phyloP scores from a whole-genome alignment of 345 rosid species.

The Kernera saxatilis region DNA sequence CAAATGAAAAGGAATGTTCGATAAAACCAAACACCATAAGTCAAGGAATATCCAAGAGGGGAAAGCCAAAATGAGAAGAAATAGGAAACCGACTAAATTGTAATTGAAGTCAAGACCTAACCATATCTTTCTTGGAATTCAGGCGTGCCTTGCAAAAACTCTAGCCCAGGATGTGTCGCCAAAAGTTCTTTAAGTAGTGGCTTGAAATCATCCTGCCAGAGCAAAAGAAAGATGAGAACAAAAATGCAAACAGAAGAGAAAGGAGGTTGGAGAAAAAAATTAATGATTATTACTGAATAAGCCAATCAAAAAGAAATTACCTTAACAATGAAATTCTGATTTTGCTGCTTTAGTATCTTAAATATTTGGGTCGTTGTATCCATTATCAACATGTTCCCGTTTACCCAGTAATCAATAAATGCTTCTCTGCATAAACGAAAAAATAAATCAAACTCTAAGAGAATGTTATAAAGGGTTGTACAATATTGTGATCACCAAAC shows the following conservation, averaged over 20 bases:
- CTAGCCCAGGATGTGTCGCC: slow-evolving; percentile 95
- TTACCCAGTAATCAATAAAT: slow-evolving; percentile 75
- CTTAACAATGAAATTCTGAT: slow-evolving; percentile 69
- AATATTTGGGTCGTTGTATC: slow-evolving; percentile 73
- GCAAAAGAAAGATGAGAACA: slow-evolving; percentile 10
- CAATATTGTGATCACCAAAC: not conserved
- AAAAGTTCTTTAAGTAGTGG: slow-evolving; percentile 79
- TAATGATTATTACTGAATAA: not conserved
- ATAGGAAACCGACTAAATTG: not conserved
- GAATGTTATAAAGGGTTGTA: not conserved
- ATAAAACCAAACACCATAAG: not conserved
- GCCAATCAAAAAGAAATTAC: slow-evolving; percentile 30
- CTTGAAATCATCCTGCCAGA: slow-evolving; percentile 82
- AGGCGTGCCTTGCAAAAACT: slow-evolving; percentile 91
- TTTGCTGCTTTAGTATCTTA: slow-evolving; percentile 71
- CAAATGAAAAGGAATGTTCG: no score
- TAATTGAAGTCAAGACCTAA: slow-evolving; percentile 28
- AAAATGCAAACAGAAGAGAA: slow-evolving; percentile 1
- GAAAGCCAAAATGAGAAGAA: not conserved
- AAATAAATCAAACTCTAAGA: not conserved
- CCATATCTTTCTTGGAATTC: slow-evolving; percentile 99
- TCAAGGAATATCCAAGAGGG: not conserved
- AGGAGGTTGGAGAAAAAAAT: not conserved
- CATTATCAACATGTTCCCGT: slow-evolving; percentile 68
- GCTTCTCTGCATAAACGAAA: slow-evolving; percentile 54